Evolutionary conservation across 495 filamentous ascomycete species (phyloP), one percentile per base, ranked within the genome.

Genomic region (Penicillium tannophilum): DNA sequence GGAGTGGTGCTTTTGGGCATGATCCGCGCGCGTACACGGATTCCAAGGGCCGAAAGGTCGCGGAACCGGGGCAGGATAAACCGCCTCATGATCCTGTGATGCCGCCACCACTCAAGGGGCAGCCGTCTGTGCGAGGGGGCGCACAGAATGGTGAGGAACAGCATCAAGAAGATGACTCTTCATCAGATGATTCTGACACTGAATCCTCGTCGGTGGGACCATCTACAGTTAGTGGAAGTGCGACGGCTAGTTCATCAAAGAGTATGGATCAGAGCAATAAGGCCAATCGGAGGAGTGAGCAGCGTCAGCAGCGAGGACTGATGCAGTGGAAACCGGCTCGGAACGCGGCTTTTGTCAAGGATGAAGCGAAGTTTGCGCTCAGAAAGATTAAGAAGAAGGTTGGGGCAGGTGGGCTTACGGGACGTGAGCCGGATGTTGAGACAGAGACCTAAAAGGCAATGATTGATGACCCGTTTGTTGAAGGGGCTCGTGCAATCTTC

Each of bases 1-100:
- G 93, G 93, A 86, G 81, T 42, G 90, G 90, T n/a, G 90, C 92
- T 1, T 97, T 97, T 54, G 86, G 85, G 7, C 72, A 87, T 17
- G 87, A 88, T 56, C 84, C 86, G 3, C 76, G 79, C 39, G 77
- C 80, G 0, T 82, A 80, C 52, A 75, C 84, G 35, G 79, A 86
- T 57, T 66, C 68, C 2, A 63, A 67, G 17, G 82, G 82, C 4
- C 70, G 70, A n/a, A 84, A 83, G 65, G 65, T 73, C 48, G 77
- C 82, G 5, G 82, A 84, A 62, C 81, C 83, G 6, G 83, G 84
- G 12, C 69, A 61, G 3, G 82, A 87, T n/a, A 44, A 70, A 17
- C 82, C 83, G 55, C 79, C 84, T 0, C 68, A 84, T 56, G 84
- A 92, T 63, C 86, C 88, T 0, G 71, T 69, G 36, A 72, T 78